Base-by-base conservation (phyloP, 306 rosid species). In the Cucumis cinereus region DNA sequence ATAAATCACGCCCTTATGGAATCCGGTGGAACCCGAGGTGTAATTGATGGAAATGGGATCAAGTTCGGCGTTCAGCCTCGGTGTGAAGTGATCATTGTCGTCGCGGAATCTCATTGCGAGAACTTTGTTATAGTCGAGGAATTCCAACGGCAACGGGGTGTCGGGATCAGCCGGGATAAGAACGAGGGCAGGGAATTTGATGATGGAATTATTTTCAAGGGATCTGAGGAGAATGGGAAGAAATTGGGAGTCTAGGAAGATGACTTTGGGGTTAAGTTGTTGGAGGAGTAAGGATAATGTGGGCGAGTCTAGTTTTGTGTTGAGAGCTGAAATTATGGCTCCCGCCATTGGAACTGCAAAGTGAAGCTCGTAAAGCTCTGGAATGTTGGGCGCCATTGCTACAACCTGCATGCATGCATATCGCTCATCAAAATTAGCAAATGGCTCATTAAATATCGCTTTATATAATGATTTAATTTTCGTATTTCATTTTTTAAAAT, bases 21-120 rank as follows among this genome's bases (percentile, higher is more conserved):
- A 52, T 40, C 94, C 97, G 1, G 98, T 93, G 20, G 97, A 84
- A 70, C 97, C 98, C 4, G 98, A 93, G 47, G 96, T 93, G 75
- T 77, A 93, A 22, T 81, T 91, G 84, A 93, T 92, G 6, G 96
- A 90, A 74, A 93, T 90, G 4, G 98, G 90, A 26, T 86, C 80
- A 12, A 82, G 75, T 63, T 91, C 98, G 38, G 80, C 79, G 28
- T 57, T 78, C 47, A 87, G 83, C 26, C 71, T 16, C 15, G 79
- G 47, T 17, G 79, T 69, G 75, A 93, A 88, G 23, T 58, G n/a
- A n/a, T n/a, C 54, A 7, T 14, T 1, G 43, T 38, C 52, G 6
- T 12, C 80, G 4, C 68, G 28, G 19, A 60, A 15, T 16, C 84
- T 84, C 47, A 35, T 84, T 58, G 57, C 82, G 45, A 87, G 61